These are phyloP conservation scores for Chalciporus sp. DNA, from an alignment of 1,284 basidiomycete species.

Conservation along the genomic window DNA sequence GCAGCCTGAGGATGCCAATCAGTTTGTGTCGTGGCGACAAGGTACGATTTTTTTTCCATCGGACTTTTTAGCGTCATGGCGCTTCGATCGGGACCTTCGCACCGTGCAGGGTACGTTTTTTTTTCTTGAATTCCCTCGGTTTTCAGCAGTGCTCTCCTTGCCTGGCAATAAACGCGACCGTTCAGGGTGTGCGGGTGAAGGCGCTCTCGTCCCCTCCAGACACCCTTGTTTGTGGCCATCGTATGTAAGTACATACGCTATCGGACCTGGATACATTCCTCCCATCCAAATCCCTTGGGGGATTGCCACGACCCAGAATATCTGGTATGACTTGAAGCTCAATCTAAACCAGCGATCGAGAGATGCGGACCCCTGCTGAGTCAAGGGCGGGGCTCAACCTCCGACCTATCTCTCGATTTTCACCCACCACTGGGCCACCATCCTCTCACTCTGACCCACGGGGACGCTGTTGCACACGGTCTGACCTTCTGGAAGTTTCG, in stretches of 20 bases:
- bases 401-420: background rate
- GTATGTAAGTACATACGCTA: background rate
- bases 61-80: background rate
- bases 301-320: background rate
- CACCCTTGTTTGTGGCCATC: background rate
- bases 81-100: background rate
- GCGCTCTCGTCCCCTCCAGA: background rate
- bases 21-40: background rate
- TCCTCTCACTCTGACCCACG: slow-evolving; percentile 13
- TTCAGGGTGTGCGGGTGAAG: too few species aligned
- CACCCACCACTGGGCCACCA: background rate
- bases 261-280: background rate
- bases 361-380: background rate
- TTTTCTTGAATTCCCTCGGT: slow-evolving; percentile 1
- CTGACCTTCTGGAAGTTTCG: background rate
- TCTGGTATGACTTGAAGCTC: background rate
- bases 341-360: background rate
- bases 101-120: background rate
- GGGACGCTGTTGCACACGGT: background rate
- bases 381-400: background rate
- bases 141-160: background rate
- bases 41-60: background rate
- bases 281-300: background rate
- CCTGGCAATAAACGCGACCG: too few species aligned
- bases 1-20: background rate